Evolutionary conservation across 208 protist genomes (phyloP), one percentile per base, ranked within the genome.

Genomic region (Angomonas deanei): DNA sequence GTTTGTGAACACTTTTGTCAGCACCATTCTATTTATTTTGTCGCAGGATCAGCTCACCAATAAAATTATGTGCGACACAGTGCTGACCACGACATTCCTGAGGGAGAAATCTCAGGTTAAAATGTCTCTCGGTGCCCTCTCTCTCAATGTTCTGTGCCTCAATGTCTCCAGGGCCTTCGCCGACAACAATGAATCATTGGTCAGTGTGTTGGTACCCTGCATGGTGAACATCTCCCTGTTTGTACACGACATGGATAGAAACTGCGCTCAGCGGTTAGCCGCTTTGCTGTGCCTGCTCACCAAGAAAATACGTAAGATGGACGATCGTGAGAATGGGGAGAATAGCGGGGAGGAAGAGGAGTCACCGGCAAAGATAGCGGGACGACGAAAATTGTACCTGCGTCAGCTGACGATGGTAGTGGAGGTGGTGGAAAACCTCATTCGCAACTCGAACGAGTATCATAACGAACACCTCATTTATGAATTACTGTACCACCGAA

Each of bases 1-100:
- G 3, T 91, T 91, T 54, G 80, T 90, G 53, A 78, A 75, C 57
- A 91, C 88, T 59, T 90, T 94, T 80, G 77, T 78, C 19, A 79
- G 76, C 64, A 92, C 84, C 19, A 55, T 94, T n/a, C 49, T 94
- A 32, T 58, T 94, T 46, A 68, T 94, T 24, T 52, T 85, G 24
- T 92, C 88, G 17, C 82, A 94, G 60, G 77, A 92, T 53, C 75
- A 76, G 21, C 64, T 85, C 21, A 59, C 91, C 11, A 86, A 84
- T 46, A 71, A 71, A 33, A 50, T 78, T 30, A 47, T 87, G 64
- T 81, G 70, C 62, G 68, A 76, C 63, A 78, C 72, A 1, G 30
- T 68, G 17, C 56, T 74, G 36, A 53, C 58, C 13, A 55, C 74
- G 19, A 33, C 50, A 8, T 80, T 89, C 38, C 58, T 59, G 46